These are phyloP conservation scores for Rhodocollybia butyracea DNA, from an alignment of 768 basidiomycete genomes.

Conservation along the genomic window DNA sequence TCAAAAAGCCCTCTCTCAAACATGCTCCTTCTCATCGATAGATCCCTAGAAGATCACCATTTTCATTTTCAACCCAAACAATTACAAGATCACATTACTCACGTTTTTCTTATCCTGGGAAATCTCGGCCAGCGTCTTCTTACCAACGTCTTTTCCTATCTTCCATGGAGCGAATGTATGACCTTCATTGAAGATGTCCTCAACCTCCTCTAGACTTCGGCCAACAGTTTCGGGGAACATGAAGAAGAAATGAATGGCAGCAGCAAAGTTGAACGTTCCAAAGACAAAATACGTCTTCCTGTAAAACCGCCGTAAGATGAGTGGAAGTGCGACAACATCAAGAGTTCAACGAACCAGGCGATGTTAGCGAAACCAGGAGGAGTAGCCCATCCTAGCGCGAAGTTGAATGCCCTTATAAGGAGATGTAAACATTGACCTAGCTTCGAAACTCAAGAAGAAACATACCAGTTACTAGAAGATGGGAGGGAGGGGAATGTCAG, in stretches of 20 bases:
- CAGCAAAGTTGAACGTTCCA: conserved; percentile 72
- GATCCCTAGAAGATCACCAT: neutral
- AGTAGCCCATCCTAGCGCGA: conserved; percentile 71
- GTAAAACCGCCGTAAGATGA: too few species aligned
- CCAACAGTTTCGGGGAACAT: conserved; percentile 79
- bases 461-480: too few species aligned
- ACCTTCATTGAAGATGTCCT: conserved; percentile 71
- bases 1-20: neutral
- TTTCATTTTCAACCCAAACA: neutral
- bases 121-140: conserved; percentile 56
- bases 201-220: conserved; percentile 73
- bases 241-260: conserved; percentile 70
- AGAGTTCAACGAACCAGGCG: conserved; percentile 72
- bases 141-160: conserved; percentile 57
- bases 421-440: conserved; percentile 19
- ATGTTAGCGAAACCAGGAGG: conserved; percentile 66
- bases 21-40: conserved; percentile 6
- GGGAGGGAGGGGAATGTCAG: too few species aligned
- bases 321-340: conserved; percentile 74
- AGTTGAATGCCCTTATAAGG: conserved; percentile 59
- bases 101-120: conserved; percentile 13
- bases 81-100: neutral
- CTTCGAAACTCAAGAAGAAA: too few species aligned
- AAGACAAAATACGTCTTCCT: conserved; percentile 80
- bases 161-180: conserved; percentile 72